Conservation (phyloP, 2,329 filamentous ascomycete species). For the Pseudocercospora fuligena region DNA sequence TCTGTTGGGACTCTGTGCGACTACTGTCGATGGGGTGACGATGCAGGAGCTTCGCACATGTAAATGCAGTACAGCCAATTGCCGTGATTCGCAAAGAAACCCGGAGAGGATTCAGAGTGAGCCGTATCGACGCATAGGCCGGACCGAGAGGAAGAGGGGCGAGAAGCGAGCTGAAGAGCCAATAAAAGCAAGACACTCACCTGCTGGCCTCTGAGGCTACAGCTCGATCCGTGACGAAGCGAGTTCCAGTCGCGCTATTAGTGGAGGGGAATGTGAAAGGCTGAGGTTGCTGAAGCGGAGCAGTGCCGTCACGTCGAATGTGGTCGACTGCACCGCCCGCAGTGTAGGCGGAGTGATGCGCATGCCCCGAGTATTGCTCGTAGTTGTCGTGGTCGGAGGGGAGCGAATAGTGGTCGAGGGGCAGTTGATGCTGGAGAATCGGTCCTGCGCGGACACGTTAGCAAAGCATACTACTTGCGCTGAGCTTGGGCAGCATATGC, state of each 20-base stretch:
- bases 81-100: conserved; percentile 21
- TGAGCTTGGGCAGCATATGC: conserved; percentile 9
- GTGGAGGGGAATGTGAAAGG: conserved; percentile 52
- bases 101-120: conserved; percentile 21
- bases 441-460: conserved; percentile 48
- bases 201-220: conserved; percentile 54
- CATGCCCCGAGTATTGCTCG: conserved; percentile 50
- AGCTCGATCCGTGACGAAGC: conserved; percentile 59
- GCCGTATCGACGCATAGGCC: conserved; percentile 24
- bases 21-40: conserved; percentile 23
- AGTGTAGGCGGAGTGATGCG: conserved; percentile 51
- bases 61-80: conserved; percentile 24
- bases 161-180: conserved; percentile 16
- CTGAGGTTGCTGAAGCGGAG: conserved; percentile 52
- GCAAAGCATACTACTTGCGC: conserved; percentile 36
- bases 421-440: conserved; percentile 51
- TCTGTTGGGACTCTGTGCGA: conserved; percentile 27
- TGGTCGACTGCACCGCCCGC: conserved; percentile 51
- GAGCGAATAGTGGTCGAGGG: conserved; percentile 49
- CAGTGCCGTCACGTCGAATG: conserved; percentile 56
- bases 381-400: conserved; percentile 52
- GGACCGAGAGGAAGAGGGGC: conserved; percentile 23
- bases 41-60: conserved; percentile 23
- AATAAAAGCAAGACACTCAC: conserved; percentile 54
- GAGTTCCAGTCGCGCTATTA: conserved; percentile 49